Base-by-base conservation (phyloP, 2,329 filamentous ascomycete genomes). In the Colletotrichum tropicale region DNA sequence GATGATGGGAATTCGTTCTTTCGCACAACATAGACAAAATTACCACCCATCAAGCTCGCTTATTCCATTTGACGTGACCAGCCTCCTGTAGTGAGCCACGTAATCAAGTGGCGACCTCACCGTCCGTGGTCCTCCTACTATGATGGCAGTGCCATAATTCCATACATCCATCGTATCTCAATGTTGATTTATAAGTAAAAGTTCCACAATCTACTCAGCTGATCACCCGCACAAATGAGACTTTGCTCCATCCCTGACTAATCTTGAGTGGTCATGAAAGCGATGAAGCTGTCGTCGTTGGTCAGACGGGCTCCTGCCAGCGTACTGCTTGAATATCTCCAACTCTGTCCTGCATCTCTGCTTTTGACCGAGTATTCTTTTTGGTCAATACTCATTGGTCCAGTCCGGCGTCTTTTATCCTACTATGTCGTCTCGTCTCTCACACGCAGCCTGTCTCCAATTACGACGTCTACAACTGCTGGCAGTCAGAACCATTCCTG, bases 1-100 rank as follows among this genome's bases (percentile, higher is more conserved):
- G 18, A 62, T 43, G 32, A 67, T 52, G 62, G 64, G n/a, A 56
- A 66, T 28, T 66, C 18, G 30, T 71, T 71, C 32, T 60, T 43
- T 36, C 26, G 38, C 61, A 72, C 30, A 72, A 43, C 16, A n/a
- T 62, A 67, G 55, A 75, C 5, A 36, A 66, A 34, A 55, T 24
- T 18, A 48, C 13, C 28, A 16, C 15, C 18, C 24, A 38, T 34
- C 13, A 52, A 60, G 1, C 52, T 26, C 6, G n/a, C n/a, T 38
- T 61, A 8, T 16, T 43, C 6, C n/a, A 8, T 26, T 9, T 21
- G 9, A 48, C 18, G n/a, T 48, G 43, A 48, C 18, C n/a, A 48
- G 43, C 18, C n/a, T 48, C 10, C 10, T 8, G 43, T 21, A 12
- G n/a, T 21, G 43, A 21, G 2, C 43, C n/a, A n/a, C 13, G 3